These are phyloP conservation scores for Torulaspora maleeae DNA, from an alignment of 805 yeast genomes.

Conservation along the genomic window DNA sequence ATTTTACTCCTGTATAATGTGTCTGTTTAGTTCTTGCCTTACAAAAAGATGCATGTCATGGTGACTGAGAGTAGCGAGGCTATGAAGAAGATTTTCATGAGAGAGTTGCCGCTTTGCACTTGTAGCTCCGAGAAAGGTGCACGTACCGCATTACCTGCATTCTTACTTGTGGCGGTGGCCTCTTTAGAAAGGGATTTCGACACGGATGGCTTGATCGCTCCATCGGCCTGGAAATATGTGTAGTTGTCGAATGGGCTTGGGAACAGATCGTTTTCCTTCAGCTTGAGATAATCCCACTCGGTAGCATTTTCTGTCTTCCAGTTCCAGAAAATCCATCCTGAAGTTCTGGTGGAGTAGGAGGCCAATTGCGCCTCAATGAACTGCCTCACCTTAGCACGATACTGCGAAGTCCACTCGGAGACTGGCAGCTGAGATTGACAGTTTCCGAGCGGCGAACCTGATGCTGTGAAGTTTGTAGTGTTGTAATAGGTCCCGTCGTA, in stretches of 20 bases:
- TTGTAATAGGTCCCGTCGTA: conserved; percentile 47
- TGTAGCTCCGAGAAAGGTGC: neutral
- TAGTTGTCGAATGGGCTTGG: conserved; percentile 58
- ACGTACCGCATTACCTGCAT: neutral
- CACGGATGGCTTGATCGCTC: conserved; percentile 14
- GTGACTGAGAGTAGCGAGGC: neutral
- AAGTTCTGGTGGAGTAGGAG: conserved; percentile 42
- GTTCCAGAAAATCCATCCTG: conserved; percentile 70
- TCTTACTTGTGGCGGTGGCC: conserved; percentile 13
- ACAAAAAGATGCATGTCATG: conserved; percentile 1
- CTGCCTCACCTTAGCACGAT: conserved; percentile 45
- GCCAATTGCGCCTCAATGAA: conserved; percentile 60
- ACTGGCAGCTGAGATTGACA: conserved; percentile 41
- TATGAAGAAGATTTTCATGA: neutral
- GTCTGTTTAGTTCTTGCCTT: neutral
- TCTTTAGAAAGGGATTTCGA: conserved; percentile 16
- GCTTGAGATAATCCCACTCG: conserved; percentile 60
- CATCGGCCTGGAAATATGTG: conserved; percentile 41
- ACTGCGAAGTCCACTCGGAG: conserved; percentile 41
- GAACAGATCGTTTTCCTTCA: conserved; percentile 48
- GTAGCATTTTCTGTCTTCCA: conserved; percentile 61
- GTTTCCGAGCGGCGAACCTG: conserved; percentile 33
- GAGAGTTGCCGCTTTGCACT: neutral
- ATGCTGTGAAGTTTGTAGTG: conserved; percentile 17
- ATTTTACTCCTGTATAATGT: neutral